Percentiles rank a stretch among this genome's conserved stretches.
Conservation (phyloP, 345 rosid genomes). For the Isatis tinctoria region DNA sequence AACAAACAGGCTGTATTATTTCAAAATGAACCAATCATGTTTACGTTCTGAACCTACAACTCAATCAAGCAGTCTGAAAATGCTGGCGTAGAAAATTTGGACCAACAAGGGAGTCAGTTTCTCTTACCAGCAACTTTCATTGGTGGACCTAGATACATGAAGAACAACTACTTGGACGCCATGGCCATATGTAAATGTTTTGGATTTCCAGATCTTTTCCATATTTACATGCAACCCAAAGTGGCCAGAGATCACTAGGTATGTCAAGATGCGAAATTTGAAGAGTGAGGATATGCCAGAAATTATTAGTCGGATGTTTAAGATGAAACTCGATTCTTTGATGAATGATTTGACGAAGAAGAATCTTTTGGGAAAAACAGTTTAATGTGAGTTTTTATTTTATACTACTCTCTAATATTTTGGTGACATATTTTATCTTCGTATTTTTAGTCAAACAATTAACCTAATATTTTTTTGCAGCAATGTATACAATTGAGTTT, state of each 20-base stretch:
- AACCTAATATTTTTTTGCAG: no score
- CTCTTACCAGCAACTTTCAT: background rate
- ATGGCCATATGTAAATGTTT: background rate
- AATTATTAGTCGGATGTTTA: background rate
- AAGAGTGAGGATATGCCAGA: background rate
- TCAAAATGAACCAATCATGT: background rate
- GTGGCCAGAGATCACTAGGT: background rate
- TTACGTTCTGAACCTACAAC: background rate
- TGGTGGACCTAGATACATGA: background rate
- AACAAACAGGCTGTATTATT: background rate
- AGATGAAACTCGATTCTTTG: background rate
- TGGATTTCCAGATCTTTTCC: background rate
- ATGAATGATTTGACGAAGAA: background rate
- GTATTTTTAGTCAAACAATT: no score
- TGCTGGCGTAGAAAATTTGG: background rate
- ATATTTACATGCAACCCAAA: background rate
- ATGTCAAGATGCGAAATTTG: background rate
- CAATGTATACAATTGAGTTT: background rate
- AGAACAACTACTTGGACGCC: background rate
- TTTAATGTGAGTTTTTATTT: background rate
- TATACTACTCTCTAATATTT: no score
- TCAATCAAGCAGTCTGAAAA: background rate
- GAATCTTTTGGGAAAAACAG: background rate
- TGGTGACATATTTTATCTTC: no score
- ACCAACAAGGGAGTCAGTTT: background rate